These are phyloP conservation scores for Hura crepitans DNA, from an alignment of 441 rosid species.

Conservation along the genomic window DNA sequence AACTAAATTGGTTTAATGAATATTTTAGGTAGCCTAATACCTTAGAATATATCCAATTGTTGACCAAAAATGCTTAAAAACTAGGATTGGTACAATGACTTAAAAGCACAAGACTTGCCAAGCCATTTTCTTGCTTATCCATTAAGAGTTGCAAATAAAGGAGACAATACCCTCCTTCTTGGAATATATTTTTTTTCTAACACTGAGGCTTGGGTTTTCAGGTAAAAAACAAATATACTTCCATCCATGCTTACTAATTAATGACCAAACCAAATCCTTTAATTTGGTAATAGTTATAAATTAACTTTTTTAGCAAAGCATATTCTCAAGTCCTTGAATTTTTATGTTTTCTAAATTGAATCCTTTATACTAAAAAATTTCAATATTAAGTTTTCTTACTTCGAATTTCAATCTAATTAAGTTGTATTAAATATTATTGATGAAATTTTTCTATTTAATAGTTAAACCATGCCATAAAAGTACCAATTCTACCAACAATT, in stretches of 20 bases:
- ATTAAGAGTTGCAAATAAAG: slow-evolving; percentile 28
- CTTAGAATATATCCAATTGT: slow-evolving; percentile 36
- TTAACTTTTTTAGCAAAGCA: no score
- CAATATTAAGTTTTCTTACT: no score
- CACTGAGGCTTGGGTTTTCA: slow-evolving; percentile 45
- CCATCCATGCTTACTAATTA: slow-evolving; percentile 50
- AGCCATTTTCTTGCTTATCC: slow-evolving; percentile 64
- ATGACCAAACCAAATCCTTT: not conserved
- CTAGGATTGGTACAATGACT: slow-evolving; percentile 36
- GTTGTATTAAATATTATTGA: no score
- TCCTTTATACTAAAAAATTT: no score
- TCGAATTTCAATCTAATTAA: no score
- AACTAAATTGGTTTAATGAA: slow-evolving; percentile 36
- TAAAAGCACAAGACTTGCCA: slow-evolving; percentile 34
- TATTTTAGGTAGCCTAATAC: slow-evolving; percentile 35
- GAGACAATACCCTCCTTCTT: slow-evolving; percentile 30
- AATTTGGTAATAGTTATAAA: not conserved
- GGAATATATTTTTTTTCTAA: slow-evolving; percentile 43
- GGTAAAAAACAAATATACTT: slow-evolving; percentile 40
- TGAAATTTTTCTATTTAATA: no score
- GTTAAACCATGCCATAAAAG: no score
- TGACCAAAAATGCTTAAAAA: slow-evolving; percentile 33
- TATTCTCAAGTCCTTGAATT: no score
- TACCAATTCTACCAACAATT: no score
- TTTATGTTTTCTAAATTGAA: no score